Conservation (phyloP, 495 filamentous ascomycete species). For the Staphylotrichum longicolle region DNA sequence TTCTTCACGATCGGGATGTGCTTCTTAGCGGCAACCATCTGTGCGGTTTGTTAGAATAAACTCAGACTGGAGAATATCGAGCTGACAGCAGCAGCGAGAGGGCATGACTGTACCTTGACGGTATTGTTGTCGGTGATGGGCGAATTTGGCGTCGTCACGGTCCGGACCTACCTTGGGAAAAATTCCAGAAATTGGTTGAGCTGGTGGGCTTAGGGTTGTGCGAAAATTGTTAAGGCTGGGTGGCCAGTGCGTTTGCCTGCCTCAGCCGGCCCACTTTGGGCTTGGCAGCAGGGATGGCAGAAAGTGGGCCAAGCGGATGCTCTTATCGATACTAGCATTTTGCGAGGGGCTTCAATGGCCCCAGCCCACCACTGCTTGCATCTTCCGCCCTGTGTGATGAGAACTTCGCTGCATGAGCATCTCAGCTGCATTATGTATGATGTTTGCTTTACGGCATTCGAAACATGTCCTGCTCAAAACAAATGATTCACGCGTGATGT, state of each 20-base stretch:
- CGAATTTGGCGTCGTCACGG: conserved; percentile 39
- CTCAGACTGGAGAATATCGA: conserved; percentile 6
- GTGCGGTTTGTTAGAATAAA: conserved; percentile 36
- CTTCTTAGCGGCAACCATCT: conserved; percentile 99
- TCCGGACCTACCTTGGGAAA: conserved; percentile 39
- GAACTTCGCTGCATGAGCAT: too few species aligned
- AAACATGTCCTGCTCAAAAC: background rate
- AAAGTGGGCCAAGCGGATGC: background rate
- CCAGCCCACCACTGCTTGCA: too few species aligned
- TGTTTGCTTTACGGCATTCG: background rate
- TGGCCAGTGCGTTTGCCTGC: conserved; percentile 25
- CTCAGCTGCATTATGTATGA: too few species aligned
- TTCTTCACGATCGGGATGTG: conserved; percentile 99
- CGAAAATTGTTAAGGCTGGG: conserved; percentile 33
- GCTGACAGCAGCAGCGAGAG: conserved; percentile 8
- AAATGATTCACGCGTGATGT: background rate
- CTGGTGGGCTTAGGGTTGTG: conserved; percentile 39
- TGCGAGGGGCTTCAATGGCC: background rate
- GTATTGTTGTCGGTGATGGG: conserved; percentile 46
- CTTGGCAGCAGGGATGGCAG: conserved; percentile 13
- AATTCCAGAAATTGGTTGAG: conserved; percentile 38
- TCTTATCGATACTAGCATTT: conserved; percentile 11
- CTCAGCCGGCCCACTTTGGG: background rate
- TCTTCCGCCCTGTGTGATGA: too few species aligned
- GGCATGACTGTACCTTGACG: conserved; percentile 45